phyloP scores from a whole-genome alignment of 805 yeast species.

The Isabelozyma heimii region DNA sequence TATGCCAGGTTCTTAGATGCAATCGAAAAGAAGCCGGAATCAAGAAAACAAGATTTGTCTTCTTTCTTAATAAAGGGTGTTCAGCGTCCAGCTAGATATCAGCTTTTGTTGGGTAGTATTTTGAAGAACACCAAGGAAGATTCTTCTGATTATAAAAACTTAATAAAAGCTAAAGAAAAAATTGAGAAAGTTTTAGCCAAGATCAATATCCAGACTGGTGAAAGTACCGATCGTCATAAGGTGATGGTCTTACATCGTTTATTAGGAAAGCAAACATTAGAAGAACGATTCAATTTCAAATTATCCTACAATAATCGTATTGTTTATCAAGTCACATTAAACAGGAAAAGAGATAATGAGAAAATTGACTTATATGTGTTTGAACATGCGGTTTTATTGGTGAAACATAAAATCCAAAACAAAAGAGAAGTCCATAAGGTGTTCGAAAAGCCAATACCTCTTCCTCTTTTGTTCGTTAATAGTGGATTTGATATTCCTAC shows the following conservation, averaged over 20 bases:
- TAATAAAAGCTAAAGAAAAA: conserved; percentile 71
- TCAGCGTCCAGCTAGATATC: conserved; percentile 93
- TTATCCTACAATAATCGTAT: conserved; percentile 80
- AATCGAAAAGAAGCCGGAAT: conserved; percentile 78
- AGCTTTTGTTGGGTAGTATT: conserved; percentile 76
- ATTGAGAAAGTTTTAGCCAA: conserved; percentile 72
- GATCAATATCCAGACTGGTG: conserved; percentile 87
- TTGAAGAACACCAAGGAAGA: conserved; percentile 78
- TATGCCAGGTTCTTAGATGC: conserved; percentile 94
- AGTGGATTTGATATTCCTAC: conserved; percentile 79
- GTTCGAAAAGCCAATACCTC: conserved; percentile 82
- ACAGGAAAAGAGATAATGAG: conserved; percentile 69
- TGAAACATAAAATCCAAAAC: conserved; percentile 80
- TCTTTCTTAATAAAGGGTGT: conserved; percentile 95
- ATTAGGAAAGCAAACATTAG: conserved; percentile 69
- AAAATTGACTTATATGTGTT: conserved; percentile 83
- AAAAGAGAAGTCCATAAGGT: conserved; percentile 91
- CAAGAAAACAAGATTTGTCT: conserved; percentile 85
- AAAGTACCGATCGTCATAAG: conserved; percentile 88
- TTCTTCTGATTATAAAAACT: conserved; percentile 65
- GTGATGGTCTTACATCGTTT: conserved; percentile 65
- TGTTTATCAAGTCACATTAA: conserved; percentile 70
- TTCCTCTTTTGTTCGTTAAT: conserved; percentile 71
- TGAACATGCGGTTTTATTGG: conserved; percentile 84
- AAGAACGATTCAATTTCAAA: conserved; percentile 83